A percentile compares a stretch with the other conserved stretches of the same genome.
Conservation (phyloP, 768 basidiomycete genomes). For the Rubroboletus pulcherrimus region DNA sequence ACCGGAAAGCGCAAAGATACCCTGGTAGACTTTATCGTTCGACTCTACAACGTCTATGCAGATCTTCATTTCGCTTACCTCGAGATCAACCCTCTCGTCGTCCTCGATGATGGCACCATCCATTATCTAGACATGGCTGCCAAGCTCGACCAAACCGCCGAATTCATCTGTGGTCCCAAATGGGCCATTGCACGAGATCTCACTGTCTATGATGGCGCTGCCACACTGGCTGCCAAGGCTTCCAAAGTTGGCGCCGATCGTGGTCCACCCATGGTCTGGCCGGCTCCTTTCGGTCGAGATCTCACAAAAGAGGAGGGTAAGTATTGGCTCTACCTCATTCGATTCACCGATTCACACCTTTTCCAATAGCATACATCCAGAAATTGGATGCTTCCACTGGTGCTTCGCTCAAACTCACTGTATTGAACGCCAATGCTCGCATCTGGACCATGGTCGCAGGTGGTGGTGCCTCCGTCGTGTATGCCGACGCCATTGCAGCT, state of each 20-base stretch:
- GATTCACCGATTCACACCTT: neutral
- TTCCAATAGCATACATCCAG: slow-evolving; percentile 79
- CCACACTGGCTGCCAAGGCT: slow-evolving; percentile 34
- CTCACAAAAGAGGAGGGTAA: slow-evolving; percentile 88
- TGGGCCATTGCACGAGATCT: slow-evolving; percentile 97
- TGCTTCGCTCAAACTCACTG: slow-evolving; percentile 96
- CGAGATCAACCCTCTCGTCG: slow-evolving; percentile 98
- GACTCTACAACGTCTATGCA: slow-evolving; percentile 96
- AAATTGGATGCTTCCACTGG: slow-evolving; percentile 96
- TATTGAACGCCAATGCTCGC: slow-evolving; percentile 90
- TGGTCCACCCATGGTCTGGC: slow-evolving; percentile 96
- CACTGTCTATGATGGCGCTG: slow-evolving; percentile 58
- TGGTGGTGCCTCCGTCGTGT: slow-evolving; percentile 77
- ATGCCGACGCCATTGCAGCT: slow-evolving; percentile 78
- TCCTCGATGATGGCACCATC: slow-evolving; percentile 79
- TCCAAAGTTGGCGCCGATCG: slow-evolving; percentile 77
- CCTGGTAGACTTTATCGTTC: slow-evolving; percentile 89
- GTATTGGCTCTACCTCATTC: neutral
- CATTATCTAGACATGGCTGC: slow-evolving; percentile 99
- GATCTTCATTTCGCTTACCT: slow-evolving; percentile 99
- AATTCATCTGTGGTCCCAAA: slow-evolving; percentile 96
- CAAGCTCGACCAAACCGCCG: slow-evolving; percentile 98
- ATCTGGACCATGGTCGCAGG: slow-evolving; percentile 99
- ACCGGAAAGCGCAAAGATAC: slow-evolving; percentile 84
- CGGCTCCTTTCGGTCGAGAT: slow-evolving; percentile 94